Evolutionary conservation across 75 land plant species (phyloP), one percentile per base, ranked within the genome.

Genomic region (Sequoia sempervirens): DNA sequence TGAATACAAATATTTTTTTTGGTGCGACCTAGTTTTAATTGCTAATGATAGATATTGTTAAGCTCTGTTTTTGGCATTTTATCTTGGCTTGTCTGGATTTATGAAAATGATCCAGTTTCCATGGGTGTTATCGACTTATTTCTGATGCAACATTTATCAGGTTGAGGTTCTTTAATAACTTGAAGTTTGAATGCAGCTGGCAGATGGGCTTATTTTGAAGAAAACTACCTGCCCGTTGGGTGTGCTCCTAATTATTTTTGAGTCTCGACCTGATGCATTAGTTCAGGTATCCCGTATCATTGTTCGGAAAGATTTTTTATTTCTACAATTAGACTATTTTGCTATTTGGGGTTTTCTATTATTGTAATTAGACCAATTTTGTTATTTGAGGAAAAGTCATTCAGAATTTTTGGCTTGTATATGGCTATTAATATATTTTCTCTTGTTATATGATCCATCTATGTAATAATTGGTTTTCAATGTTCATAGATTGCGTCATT

Each of bases 261-360:
- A 98, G 83, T 93, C 99, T 81, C 90, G 99, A 36, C 99, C 99
- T 75, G 99, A 98, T 91, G 99, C 99, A 18, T 88, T 98, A 75
- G 99, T 96, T 78, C 99, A 98, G 99, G 99, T 97, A 89, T 34
- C 36, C 36, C 36, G 36, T 34, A 34, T 53, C 28, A 58, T 37
- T 13, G n/a, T 8, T n/a, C n/a, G n/a, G n/a, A n/a, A n/a, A n/a
- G n/a, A 20, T 1, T 78, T 38, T 4, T 78, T 78, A 45, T 78
- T 26, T 78, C 15, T 74, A 6, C 40, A 34, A 15, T 40, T 7
- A 75, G 43, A 38, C 18, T 36, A 75, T 2, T 75, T 75, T 18
- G 78, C 34, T 75, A 75, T 40, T 75, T 17, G 18, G 34, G 78
- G 26, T 4, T 26, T 23, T 64, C 26, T 64, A 64, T 23, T 64